phyloP scores from a whole-genome alignment of 2,329 filamentous ascomycete species.

The Penicillium olsonii region DNA sequence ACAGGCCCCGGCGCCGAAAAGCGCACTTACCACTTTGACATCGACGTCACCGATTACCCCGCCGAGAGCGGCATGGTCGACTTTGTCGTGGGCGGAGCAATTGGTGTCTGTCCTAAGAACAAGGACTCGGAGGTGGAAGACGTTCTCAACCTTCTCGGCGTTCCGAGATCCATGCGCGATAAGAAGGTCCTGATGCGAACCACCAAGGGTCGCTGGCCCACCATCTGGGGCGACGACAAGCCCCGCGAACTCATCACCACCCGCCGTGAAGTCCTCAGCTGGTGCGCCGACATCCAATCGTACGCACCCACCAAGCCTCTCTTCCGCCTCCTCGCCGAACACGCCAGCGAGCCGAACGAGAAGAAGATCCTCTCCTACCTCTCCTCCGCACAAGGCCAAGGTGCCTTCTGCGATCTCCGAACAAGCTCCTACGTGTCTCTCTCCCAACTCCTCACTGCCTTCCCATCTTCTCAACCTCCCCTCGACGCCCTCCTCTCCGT shows the following conservation, averaged over 20 bases:
- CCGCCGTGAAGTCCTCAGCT: conserved; percentile 85
- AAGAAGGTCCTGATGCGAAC: conserved; percentile 81
- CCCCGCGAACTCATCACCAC: conserved; percentile 86
- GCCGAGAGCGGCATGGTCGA: conserved; percentile 76
- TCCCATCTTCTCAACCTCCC: conserved; percentile 87
- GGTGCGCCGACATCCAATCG: conserved; percentile 93
- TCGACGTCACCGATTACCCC: conserved; percentile 94
- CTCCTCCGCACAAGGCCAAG: conserved; percentile 86
- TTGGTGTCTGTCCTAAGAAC: conserved; percentile 90
- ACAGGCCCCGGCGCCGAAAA: conserved; percentile 90
- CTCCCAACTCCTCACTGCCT: conserved; percentile 82
- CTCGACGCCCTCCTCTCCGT: conserved; percentile 78
- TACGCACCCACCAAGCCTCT: conserved; percentile 87
- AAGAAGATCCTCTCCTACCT: conserved; percentile 86
- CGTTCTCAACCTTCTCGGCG: conserved; percentile 75
- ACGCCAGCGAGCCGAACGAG: conserved; percentile 77
- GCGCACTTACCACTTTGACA: conserved; percentile 94
- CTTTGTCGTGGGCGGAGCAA: conserved; percentile 94
- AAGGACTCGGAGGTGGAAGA: conserved; percentile 75
- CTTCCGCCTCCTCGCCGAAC: conserved; percentile 80
- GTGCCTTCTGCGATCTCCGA: conserved; percentile 88
- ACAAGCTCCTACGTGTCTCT: conserved; percentile 85
- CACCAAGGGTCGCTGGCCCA: conserved; percentile 84
- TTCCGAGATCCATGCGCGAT: conserved; percentile 80
- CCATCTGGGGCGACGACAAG: conserved; percentile 93